Evolutionary conservation across 441 rosid species (phyloP).

Genomic region (California macrophylla): DNA sequence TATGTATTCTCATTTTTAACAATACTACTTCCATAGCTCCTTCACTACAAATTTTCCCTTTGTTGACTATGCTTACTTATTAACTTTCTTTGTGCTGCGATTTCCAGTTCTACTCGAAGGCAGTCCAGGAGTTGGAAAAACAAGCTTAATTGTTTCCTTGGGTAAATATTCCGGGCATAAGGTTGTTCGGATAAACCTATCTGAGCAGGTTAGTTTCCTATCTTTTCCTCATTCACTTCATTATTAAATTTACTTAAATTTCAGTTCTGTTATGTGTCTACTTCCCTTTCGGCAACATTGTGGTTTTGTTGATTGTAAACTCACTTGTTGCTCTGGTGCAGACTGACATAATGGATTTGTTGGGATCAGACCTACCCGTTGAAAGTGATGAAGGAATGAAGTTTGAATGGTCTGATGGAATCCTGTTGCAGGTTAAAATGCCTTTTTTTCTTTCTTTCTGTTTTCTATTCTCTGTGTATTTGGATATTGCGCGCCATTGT

Average conservation of each 20-base stretch:
- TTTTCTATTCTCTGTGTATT: not conserved
- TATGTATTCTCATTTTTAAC: conserved; percentile 21
- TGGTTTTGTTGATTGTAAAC: conserved; percentile 6
- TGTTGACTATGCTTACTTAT: conserved; percentile 4
- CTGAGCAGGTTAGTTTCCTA: conserved; percentile 69
- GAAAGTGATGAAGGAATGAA: conserved; percentile 85
- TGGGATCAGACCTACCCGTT: conserved; percentile 91
- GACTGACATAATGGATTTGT: conserved; percentile 99
- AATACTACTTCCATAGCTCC: conserved; percentile 2
- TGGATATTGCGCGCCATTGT: conserved; percentile 4
- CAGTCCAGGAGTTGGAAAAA: conserved; percentile 99
- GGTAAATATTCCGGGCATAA: conserved; percentile 92
- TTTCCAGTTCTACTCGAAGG: conserved; percentile 86
- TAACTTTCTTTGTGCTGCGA: conserved; percentile 13
- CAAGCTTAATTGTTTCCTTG: conserved; percentile 81
- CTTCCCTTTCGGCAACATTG: not conserved
- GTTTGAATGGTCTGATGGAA: conserved; percentile 99
- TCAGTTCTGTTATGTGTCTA: not conserved
- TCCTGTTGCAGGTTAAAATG: conserved; percentile 64
- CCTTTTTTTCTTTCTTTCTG: conserved; percentile 12
- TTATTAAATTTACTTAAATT: not conserved
- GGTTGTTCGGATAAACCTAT: conserved; percentile 92
- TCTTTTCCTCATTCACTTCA: not conserved
- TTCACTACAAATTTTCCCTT: not conserved
- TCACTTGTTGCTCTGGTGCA: conserved; percentile 31